A percentile compares a stretch with the other conserved stretches of the same genome.
Conservation (phyloP, 2,329 filamentous ascomycete species). For the Xylariaceae sp. region DNA sequence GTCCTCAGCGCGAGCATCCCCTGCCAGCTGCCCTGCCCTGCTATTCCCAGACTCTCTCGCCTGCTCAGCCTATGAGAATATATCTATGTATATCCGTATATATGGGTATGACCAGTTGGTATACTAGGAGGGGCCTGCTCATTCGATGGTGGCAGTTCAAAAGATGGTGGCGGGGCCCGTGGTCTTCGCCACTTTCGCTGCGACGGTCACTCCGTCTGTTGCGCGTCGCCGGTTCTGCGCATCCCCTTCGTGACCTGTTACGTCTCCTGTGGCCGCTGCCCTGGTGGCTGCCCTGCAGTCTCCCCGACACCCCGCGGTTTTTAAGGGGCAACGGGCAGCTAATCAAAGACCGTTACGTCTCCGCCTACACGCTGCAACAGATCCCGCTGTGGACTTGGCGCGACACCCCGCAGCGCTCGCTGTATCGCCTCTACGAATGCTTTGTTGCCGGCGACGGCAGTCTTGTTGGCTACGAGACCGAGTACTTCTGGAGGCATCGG, state of each 20-base stretch:
- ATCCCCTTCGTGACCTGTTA: not conserved
- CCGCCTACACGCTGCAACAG: not conserved
- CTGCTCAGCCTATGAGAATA: too few relatives aligned
- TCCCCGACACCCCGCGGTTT: slow-evolving; percentile 1
- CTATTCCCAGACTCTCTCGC: too few relatives aligned
- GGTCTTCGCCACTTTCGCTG: not conserved
- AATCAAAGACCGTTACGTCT: not conserved
- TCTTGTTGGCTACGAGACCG: slow-evolving; percentile 1
- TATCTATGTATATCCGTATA: too few relatives aligned
- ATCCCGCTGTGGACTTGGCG: slow-evolving; percentile 10
- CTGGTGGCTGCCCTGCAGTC: not conserved
- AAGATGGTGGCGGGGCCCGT: not conserved
- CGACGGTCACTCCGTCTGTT: not conserved
- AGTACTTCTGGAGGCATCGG: slow-evolving; percentile 8
- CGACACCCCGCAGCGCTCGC: slow-evolving; percentile 8
- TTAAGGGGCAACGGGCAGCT: not conserved
- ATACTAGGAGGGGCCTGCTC: not conserved
- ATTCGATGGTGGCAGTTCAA: slow-evolving; percentile 1
- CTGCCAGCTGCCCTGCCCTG: too few relatives aligned
- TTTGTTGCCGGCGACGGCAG: not conserved
- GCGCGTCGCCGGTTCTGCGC: not conserved
- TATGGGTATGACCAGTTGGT: not conserved
- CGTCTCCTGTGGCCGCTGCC: slow-evolving; percentile 6
- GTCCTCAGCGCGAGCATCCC: too few relatives aligned
- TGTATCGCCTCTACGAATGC: slow-evolving; percentile 7